Conservation (phyloP, 768 basidiomycete species). For the Phaeolepiota aurea region DNA sequence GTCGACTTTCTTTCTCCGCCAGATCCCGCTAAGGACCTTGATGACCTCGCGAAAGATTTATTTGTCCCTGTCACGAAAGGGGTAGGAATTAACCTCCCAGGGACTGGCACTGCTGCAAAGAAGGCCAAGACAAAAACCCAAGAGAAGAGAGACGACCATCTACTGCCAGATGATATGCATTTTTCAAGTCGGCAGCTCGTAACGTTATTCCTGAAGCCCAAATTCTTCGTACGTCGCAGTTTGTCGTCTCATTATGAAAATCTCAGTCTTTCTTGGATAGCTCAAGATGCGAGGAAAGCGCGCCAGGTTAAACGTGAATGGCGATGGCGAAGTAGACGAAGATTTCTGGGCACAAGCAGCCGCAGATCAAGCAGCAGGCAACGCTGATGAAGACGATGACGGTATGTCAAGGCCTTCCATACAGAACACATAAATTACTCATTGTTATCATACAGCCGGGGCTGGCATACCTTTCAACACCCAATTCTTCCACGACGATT, state of each 20-base stretch:
- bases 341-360: constrained; percentile 97
- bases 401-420: constrained; percentile 43
- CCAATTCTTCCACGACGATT: constrained; percentile 94
- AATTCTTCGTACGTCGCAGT: constrained; percentile 68
- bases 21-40: constrained; percentile 48
- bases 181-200: constrained; percentile 88
- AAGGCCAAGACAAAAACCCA: constrained; percentile 45
- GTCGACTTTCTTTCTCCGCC: constrained; percentile 68
- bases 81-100: constrained; percentile 59
- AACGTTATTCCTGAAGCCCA: constrained; percentile 91
- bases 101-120: constrained; percentile 34
- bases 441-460: too few relatives aligned
- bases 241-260: background rate
- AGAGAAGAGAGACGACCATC: constrained; percentile 67
- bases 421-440: too few relatives aligned
- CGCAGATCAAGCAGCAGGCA: constrained; percentile 59
- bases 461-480: constrained; percentile 72
- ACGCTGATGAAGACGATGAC: constrained; percentile 47
- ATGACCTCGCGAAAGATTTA: constrained; percentile 58
- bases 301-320: constrained; percentile 45
- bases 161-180: constrained; percentile 95
- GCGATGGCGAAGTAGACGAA: constrained; percentile 89
- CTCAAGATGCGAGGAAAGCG: constrained; percentile 82
- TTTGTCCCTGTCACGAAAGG: constrained; percentile 75
- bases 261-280: constrained; percentile 29